Conservation (phyloP, 805 yeast genomes). For the Lipomyces kockii region DNA sequence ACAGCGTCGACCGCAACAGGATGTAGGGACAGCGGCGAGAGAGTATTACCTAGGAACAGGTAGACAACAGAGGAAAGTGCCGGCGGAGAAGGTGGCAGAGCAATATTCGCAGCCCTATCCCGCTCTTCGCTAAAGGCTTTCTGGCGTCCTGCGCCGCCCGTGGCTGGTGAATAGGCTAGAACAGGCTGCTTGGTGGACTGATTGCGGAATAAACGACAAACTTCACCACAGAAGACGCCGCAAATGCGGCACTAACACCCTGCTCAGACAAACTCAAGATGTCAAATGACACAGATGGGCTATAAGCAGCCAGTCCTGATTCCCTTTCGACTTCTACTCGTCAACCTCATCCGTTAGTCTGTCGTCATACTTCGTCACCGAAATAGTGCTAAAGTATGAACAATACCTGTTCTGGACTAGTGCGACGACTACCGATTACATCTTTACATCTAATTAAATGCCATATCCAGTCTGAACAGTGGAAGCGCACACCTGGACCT, state of each 20-base stretch:
- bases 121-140: background rate
- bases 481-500: no score
- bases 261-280: no score
- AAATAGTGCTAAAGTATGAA: no score
- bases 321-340: no score
- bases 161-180: background rate
- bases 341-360: no score
- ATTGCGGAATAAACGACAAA: background rate
- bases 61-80: background rate
- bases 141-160: background rate
- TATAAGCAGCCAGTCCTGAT: no score
- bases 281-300: no score
- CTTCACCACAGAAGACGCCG: background rate
- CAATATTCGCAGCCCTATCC: slow-evolving; percentile 1
- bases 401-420: no score
- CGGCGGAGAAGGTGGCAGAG: background rate
- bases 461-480: no score
- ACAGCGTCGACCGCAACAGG: background rate
- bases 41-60: background rate
- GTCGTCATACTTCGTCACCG: no score
- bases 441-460: no score
- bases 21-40: background rate
- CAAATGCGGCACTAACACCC: background rate
- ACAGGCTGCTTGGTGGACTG: background rate
- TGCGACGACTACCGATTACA: no score